phyloP scores from a whole-genome alignment of 371 early-diverging fungal genomes.

The Mucor velutinosus region DNA sequence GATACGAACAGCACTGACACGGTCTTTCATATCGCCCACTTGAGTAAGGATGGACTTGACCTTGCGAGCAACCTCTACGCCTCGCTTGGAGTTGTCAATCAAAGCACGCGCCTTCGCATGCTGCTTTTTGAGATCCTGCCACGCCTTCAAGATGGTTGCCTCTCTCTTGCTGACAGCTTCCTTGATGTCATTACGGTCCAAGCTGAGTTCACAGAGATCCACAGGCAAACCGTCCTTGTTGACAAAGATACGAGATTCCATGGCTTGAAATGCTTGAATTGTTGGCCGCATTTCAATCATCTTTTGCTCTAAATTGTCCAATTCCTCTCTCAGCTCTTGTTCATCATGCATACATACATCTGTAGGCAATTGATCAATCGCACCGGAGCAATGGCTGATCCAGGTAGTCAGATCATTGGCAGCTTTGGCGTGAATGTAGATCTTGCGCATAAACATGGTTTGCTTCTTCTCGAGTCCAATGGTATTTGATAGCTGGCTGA shows the following conservation, averaged over 20 bases:
- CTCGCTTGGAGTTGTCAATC: slow-evolving; percentile 34
- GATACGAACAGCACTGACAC: slow-evolving; percentile 37
- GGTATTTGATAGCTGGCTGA: slow-evolving; percentile 28
- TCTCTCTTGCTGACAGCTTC: slow-evolving; percentile 30
- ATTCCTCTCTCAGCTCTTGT: slow-evolving; percentile 37
- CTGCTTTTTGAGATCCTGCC: slow-evolving; percentile 37
- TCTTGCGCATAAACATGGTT: slow-evolving; percentile 41
- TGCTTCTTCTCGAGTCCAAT: slow-evolving; percentile 42
- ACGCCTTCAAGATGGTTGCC: slow-evolving; percentile 33
- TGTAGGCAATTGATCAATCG: slow-evolving; percentile 36
- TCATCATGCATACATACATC: slow-evolving; percentile 47
- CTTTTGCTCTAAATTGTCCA: slow-evolving; percentile 42
- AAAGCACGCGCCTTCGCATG: slow-evolving; percentile 22
- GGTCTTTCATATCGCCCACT: slow-evolving; percentile 48
- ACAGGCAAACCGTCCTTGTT: slow-evolving; percentile 28
- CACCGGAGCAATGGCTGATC: slow-evolving; percentile 44
- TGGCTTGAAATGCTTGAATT: slow-evolving; percentile 41
- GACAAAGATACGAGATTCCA: slow-evolving; percentile 35
- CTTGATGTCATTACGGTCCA: slow-evolving; percentile 29
- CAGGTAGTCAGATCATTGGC: slow-evolving; percentile 40
- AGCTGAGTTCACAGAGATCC: slow-evolving; percentile 26
- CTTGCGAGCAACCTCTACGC: slow-evolving; percentile 46
- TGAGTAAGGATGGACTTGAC: slow-evolving; percentile 49
- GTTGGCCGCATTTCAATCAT: slow-evolving; percentile 39
- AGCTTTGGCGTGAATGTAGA: slow-evolving; percentile 45